Percentiles rank a stretch among this genome's conserved stretches.
phyloP scores from a whole-genome alignment of 2,329 filamentous ascomycete species.

The Penicillium vulpinum region DNA sequence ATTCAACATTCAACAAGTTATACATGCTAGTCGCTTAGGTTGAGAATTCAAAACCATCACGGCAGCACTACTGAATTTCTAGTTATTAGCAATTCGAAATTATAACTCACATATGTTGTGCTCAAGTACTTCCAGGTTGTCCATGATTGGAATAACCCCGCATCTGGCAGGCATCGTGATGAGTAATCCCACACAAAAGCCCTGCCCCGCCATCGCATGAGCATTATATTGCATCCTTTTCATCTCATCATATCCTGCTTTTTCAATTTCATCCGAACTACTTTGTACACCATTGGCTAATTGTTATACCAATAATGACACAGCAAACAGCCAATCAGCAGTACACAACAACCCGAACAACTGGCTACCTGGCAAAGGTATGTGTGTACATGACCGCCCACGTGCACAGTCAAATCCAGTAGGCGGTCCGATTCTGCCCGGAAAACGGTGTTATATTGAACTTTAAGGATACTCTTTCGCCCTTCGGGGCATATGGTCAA shows the following conservation, averaged over 20 bases:
- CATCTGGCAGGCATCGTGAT: not conserved
- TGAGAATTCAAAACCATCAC: not conserved
- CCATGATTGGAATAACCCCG: not conserved
- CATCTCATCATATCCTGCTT: not conserved
- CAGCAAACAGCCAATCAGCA: no score
- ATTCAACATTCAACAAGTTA: no score
- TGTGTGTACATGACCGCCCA: not conserved
- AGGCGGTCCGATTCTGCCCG: not conserved
- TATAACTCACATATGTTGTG: no score
- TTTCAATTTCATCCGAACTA: not conserved
- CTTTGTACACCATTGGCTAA: no score
- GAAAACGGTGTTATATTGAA: not conserved
- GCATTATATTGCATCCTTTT: not conserved
- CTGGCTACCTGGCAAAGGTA: not conserved
- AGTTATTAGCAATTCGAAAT: no score
- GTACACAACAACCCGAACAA: not conserved
- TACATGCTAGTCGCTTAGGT: not conserved
- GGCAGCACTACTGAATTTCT: not conserved
- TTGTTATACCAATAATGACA: no score
- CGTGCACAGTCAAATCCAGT: not conserved
- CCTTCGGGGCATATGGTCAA: conserved; percentile 61
- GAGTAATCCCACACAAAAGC: conserved; percentile 3
- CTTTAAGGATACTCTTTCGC: conserved; percentile 12
- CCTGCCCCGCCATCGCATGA: not conserved
- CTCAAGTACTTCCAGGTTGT: no score